Evolutionary conservation across 2,329 filamentous ascomycete genomes (phyloP).

Genomic region (Venturia nashicola): DNA sequence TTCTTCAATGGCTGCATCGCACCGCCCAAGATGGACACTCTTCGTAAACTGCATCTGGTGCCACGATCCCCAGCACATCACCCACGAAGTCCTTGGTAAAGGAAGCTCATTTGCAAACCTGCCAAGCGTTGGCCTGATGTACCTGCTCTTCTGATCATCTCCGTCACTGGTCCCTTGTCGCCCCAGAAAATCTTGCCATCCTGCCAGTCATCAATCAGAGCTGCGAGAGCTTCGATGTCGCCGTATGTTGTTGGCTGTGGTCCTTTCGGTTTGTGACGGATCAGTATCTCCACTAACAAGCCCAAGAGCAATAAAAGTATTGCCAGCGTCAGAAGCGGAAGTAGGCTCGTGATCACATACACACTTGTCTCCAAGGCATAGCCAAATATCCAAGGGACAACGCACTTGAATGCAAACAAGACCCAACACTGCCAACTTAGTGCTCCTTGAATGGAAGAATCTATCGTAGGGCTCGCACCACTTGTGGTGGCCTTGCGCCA

Average conservation of each 20-base stretch:
- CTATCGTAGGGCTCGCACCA: not conserved
- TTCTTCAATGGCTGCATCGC: not conserved
- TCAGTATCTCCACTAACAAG: not conserved
- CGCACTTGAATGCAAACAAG: constrained; percentile 4
- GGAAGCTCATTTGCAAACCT: not conserved
- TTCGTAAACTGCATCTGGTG: not conserved
- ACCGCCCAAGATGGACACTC: not conserved
- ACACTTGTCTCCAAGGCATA: not conserved
- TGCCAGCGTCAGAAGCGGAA: not conserved
- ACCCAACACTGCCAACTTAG: constrained; percentile 5
- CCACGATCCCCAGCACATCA: not conserved
- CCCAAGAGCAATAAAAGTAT: not conserved
- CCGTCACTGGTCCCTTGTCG: constrained; percentile 1
- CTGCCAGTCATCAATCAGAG: constrained; percentile 7
- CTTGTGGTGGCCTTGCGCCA: constrained; percentile 7
- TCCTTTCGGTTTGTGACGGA: constrained; percentile 4
- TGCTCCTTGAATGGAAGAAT: not conserved
- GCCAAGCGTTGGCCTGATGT: constrained; percentile 7
- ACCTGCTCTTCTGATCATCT: constrained; percentile 4
- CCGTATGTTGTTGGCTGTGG: constrained; percentile 4
- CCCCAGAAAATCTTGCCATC: constrained; percentile 6
- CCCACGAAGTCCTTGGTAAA: not conserved
- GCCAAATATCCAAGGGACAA: not conserved
- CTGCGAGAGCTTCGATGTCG: not conserved
- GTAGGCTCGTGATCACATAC: not conserved